Base-by-base conservation (phyloP, 2,329 filamentous ascomycete species). In the Mycosphaerelloides madeirae region DNA sequence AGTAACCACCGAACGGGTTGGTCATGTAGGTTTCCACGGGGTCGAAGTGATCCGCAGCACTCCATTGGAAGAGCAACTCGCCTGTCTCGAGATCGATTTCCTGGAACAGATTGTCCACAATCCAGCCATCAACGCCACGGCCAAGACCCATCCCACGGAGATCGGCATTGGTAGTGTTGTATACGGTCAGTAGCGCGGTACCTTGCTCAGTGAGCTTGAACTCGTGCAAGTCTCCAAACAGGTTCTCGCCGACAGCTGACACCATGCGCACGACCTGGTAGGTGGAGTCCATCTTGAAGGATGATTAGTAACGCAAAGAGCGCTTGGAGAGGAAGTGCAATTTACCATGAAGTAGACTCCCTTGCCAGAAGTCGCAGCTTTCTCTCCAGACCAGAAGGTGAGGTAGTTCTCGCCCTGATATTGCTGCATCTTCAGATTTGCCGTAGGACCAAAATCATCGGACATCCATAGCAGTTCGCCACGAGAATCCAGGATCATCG, bases 101-200 rank as follows among this genome's bases (percentile, higher is more conserved):
- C 52, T 75, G 69, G 47, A 74, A 69, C 13, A 68, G 45, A 22
- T 64, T 65, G 38, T 74, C 70, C 48, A 67, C 65, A 8, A 74
- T 58, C 57, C 65, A 72, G n/a, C 67, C 68, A 28, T 64, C 44
- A 9, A 44, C 41, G 55, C 50, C 8, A 28, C 55, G 48, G 20
- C 54, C 55, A 46, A 50, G 48, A 6, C 54, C 52, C 52, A 60
- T 58, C 16, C 45, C 41, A 15, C 51, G 49, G 11, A 63, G 52
- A 38, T 59, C 56, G 14, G 53, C 55, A 25, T 61, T 48, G 6
- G 54, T 60, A 9, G 50, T 51, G 31, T 66, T 63, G 54, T 74
- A 75, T 8, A 68, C 67, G 3, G 69, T 69, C 49, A 75, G 60
- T 29, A 76, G 60, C 18, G 67, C 68, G 1, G 68, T 70, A 31